Evolutionary conservation across 139 green algal genomes (phyloP), one percentile per base, ranked within the genome.

Genomic region (Closterium sp.): DNA sequence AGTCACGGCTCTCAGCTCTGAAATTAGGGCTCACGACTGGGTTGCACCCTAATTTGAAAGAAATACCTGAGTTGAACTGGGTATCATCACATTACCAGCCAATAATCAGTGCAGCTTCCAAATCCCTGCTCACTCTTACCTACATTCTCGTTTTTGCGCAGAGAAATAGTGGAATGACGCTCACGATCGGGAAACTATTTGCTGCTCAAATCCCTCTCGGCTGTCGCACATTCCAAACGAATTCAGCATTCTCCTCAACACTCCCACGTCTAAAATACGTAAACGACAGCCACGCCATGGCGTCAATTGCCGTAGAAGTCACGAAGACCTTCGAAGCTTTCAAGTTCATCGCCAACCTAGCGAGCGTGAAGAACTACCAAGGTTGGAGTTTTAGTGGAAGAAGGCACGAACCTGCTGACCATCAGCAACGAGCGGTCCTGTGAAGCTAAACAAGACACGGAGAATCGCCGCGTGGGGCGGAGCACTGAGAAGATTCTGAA

Each of bases 361-460:
- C 91, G 2, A 85, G 91, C 9, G 10, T 91, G 85, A 28, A 28
- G 29, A 86, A 45, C 5, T 85, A 93, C 9, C 9, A 17, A 90
- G 21, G 85, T 93, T 27, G 90, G 91, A 24, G 90, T 92, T 30
- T 90, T 93, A 85, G 29, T 94, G 19, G 92, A 94, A 31, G 90
- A 94, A 84, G 90, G 87, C 42, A 91, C 73, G 13, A 94, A 92
- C 28, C n/a, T 94, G 24, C 79, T 94, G 31, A 91, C 27, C 92
- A 94, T 94, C 85, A 70, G 29, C 21, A 90, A 79, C 17, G 90
- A 94, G 89, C 90, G 92, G 21, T 88, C 29, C 32, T 70, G 32
- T 17, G 85, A 93, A 45, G 27, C 24, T 28, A 93, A 86, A 28
- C 10, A 93, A 30, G 90, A 93, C 19, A 86, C 70, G 29, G 85